Conservation (phyloP, 1,284 basidiomycete genomes). For the Sanguinoderma infundibulare region DNA sequence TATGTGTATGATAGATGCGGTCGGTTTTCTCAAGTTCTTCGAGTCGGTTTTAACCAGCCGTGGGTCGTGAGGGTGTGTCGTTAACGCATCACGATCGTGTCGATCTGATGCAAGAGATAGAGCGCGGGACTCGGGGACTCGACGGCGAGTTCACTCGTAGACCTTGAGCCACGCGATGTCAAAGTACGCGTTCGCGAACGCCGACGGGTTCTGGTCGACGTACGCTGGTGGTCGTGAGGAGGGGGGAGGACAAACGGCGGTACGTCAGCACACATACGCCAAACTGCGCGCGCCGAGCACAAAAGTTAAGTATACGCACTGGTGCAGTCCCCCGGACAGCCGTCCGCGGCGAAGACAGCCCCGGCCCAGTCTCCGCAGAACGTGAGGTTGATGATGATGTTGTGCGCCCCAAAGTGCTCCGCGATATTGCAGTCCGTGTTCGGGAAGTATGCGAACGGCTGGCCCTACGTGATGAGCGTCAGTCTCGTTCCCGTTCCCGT, state of each 20-base stretch:
- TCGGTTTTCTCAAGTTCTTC: no score
- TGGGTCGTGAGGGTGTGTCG: no score
- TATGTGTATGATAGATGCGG: no score
- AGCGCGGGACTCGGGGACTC: no score
- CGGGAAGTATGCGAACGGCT: constrained; percentile 58
- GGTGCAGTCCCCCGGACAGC: constrained; percentile 52
- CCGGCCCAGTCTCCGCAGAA: constrained; percentile 65
- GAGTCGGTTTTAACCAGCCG: no score
- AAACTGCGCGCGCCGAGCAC: neutral
- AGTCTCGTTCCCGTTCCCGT: no score
- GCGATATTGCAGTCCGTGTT: constrained; percentile 49
- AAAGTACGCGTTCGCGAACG: constrained; percentile 71
- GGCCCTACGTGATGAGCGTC: constrained; percentile 41
- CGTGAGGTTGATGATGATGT: constrained; percentile 59
- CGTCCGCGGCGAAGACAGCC: constrained; percentile 42
- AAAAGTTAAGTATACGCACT: constrained; percentile 39
- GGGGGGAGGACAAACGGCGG: no score
- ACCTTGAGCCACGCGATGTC: constrained; percentile 58
- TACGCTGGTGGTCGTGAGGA: constrained; percentile 52
- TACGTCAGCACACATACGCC: neutral
- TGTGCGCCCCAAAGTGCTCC: constrained; percentile 53
- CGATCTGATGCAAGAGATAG: no score
- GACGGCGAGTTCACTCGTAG: constrained; percentile 40
- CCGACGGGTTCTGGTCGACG: constrained; percentile 66
- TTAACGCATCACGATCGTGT: no score